A percentile compares a stretch with the other conserved stretches of the same genome.
Evolutionary conservation across 2,329 filamentous ascomycete genomes (phyloP).

Genomic region (Cryphonectria carpinicola): DNA sequence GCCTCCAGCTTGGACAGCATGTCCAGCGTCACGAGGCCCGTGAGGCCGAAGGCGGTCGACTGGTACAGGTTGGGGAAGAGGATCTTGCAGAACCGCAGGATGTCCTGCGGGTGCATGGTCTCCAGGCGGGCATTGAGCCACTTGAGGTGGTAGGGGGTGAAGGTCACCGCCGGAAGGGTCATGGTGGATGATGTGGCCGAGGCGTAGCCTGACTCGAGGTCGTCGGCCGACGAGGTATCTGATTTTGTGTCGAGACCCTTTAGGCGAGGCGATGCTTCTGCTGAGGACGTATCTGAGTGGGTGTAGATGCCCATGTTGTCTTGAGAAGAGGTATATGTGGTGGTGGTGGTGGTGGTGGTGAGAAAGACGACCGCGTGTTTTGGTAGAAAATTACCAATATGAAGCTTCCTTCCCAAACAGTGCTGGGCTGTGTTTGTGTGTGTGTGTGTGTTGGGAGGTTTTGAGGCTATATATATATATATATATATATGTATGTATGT

Average conservation of each 20-base stretch:
- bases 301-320: constrained; percentile 24
- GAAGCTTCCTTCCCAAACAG: constrained; percentile 2
- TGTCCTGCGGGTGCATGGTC: constrained; percentile 84
- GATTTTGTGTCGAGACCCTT: constrained; percentile 43
- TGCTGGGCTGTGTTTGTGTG: constrained; percentile 9
- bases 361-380: background rate
- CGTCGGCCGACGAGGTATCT: constrained; percentile 38
- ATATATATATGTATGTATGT: background rate
- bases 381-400: background rate
- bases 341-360: background rate
- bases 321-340: constrained; percentile 1
- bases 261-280: constrained; percentile 43
- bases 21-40: constrained; percentile 80
- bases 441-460: background rate
- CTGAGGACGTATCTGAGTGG: constrained; percentile 43
- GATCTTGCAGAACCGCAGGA: constrained; percentile 89
- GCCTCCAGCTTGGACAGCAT: constrained; percentile 78
- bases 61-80: constrained; percentile 89
- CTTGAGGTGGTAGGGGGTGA: constrained; percentile 85
- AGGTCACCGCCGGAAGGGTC: constrained; percentile 76
- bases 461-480: background rate
- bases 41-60: constrained; percentile 81
- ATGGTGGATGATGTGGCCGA: constrained; percentile 63
- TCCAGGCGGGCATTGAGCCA: constrained; percentile 91
- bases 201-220: constrained; percentile 83